phyloP scores from a whole-genome alignment of 2,329 filamentous ascomycete genomes.

The Neurospora sp. region DNA sequence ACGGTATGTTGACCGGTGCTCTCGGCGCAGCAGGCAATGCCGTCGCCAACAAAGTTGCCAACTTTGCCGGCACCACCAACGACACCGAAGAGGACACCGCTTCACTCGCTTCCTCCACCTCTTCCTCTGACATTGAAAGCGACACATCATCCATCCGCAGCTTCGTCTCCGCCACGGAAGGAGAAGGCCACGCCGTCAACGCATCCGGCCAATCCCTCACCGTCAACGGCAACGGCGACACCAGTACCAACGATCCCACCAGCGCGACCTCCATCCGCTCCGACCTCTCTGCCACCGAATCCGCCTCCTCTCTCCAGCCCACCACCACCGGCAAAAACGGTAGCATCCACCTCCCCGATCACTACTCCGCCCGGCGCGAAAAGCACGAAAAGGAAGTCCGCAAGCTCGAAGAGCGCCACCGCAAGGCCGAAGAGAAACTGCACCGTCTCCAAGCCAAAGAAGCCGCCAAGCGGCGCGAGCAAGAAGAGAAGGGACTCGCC shows the following conservation, averaged over 20 bases:
- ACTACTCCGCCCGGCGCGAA: slow-evolving; percentile 4
- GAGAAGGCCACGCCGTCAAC: slow-evolving; percentile 14
- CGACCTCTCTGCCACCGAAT: slow-evolving; percentile 24
- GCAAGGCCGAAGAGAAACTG: slow-evolving; percentile 54
- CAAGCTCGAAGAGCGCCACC: slow-evolving; percentile 51
- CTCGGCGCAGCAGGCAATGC: slow-evolving; percentile 40
- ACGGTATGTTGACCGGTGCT: slow-evolving; percentile 45
- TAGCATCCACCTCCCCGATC: slow-evolving; percentile 16
- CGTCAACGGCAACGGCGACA: slow-evolving; percentile 3
- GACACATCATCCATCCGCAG: slow-evolving; percentile 37
- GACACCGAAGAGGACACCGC: slow-evolving; percentile 21
- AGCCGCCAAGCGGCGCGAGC: slow-evolving; percentile 19
- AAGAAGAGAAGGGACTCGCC: slow-evolving; percentile 18
- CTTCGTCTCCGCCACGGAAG: slow-evolving; percentile 40
- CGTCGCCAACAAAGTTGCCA: slow-evolving; percentile 30
- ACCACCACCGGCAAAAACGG: not conserved
- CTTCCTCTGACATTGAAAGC: slow-evolving; percentile 22
- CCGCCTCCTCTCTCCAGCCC: slow-evolving; percentile 5
- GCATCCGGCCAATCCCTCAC: slow-evolving; percentile 3
- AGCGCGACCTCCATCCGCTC: slow-evolving; percentile 22
- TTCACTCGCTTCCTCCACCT: not conserved
- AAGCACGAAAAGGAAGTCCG: slow-evolving; percentile 53
- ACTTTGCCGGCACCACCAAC: slow-evolving; percentile 21
- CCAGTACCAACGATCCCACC: slow-evolving; percentile 8
- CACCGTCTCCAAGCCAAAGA: slow-evolving; percentile 31